phyloP scores from a whole-genome alignment of 1,284 basidiomycete genomes.

The Trichosporon asahii region DNA sequence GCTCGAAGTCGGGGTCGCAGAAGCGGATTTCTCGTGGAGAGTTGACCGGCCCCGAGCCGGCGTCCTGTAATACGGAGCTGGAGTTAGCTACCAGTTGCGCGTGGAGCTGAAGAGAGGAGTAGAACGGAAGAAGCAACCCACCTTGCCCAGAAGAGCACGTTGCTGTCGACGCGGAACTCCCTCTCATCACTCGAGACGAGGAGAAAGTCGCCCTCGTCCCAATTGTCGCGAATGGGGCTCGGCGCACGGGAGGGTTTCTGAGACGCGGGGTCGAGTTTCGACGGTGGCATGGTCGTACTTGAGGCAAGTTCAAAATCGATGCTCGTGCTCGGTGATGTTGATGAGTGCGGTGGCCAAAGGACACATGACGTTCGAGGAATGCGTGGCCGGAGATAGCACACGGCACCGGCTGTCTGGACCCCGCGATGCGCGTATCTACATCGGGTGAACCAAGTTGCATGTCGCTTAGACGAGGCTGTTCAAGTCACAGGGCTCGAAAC shows the following conservation, averaged over 20 bases:
- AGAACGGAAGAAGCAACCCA: background rate
- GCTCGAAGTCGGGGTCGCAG: conserved; percentile 6
- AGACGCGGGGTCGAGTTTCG: background rate
- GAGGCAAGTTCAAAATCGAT: background rate
- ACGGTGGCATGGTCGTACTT: background rate
- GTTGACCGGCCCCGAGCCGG: background rate
- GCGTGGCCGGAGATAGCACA: background rate
- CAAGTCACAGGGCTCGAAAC: too few species aligned
- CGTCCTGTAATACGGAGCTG: background rate
- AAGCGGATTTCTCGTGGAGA: background rate
- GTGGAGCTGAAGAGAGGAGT: background rate
- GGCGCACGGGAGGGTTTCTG: background rate
- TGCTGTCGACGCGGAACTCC: background rate
- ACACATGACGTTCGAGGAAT: background rate
- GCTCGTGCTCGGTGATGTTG: background rate
- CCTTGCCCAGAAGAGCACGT: background rate
- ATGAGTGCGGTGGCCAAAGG: background rate
- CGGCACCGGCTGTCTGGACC: too few species aligned
- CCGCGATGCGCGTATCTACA: too few species aligned
- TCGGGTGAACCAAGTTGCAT: too few species aligned
- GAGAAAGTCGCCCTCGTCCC: background rate
- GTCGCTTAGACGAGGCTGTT: too few species aligned
- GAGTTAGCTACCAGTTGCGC: background rate
- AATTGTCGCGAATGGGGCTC: background rate
- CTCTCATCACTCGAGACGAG: background rate